Evolutionary conservation across 768 basidiomycete species (phyloP).

Genomic region (Mrakia gelida): DNA sequence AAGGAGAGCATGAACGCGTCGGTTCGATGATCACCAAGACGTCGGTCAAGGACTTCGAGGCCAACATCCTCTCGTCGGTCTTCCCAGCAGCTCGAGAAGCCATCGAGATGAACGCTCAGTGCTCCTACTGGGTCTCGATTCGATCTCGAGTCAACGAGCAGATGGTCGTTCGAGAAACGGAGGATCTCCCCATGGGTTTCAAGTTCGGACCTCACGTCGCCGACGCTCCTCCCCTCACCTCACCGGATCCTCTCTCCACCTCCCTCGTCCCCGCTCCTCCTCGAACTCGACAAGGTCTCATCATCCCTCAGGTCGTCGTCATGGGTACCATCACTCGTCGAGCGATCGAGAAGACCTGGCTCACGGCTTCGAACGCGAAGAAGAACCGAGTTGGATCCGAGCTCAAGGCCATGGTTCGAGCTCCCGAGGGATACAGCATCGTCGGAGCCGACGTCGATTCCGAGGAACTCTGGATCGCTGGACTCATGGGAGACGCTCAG

Average conservation of each 20-base stretch:
- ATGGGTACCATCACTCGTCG: constrained; percentile 99
- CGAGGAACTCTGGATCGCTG: constrained; percentile 98
- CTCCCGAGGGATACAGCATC: constrained; percentile 85
- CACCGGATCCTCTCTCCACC: background rate
- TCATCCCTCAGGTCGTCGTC: constrained; percentile 90
- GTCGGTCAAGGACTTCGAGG: constrained; percentile 81
- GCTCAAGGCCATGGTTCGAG: constrained; percentile 94
- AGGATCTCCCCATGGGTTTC: constrained; percentile 55
- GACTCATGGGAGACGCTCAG: constrained; percentile 96
- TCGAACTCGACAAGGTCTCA: constrained; percentile 58
- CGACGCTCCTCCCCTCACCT: constrained; percentile 33
- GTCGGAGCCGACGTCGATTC: constrained; percentile 99
- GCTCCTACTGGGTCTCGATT: constrained; percentile 96
- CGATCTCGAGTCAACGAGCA: constrained; percentile 87
- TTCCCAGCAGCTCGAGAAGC: constrained; percentile 70
- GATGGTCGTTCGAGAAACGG: constrained; percentile 77
- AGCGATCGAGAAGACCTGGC: constrained; percentile 96
- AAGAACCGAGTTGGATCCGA: constrained; percentile 96
- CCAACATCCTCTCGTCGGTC: constrained; percentile 78
- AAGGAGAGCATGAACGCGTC: constrained; percentile 92
- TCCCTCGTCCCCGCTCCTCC: constrained; percentile 52
- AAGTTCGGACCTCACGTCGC: constrained; percentile 9
- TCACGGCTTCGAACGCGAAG: constrained; percentile 97
- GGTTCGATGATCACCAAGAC: constrained; percentile 83
- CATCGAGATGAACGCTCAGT: constrained; percentile 84